Evolutionary conservation across 495 filamentous ascomycete species (phyloP).

Genomic region (Penicillium atrosanguineum): DNA sequence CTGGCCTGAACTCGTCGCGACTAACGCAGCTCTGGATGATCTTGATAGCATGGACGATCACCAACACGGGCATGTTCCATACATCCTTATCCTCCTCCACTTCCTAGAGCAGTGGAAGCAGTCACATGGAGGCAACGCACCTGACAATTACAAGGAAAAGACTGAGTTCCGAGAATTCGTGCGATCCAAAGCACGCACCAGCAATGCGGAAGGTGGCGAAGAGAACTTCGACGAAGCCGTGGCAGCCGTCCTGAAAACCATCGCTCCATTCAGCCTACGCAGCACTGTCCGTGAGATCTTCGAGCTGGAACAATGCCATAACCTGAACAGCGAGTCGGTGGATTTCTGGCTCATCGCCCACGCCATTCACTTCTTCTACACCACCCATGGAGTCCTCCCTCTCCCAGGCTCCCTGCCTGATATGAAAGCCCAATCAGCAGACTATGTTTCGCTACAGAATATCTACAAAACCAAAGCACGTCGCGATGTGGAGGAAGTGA

Average conservation of each 20-base stretch:
- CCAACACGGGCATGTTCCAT: constrained; percentile 92
- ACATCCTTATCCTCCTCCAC: constrained; percentile 77
- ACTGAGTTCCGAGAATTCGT: constrained; percentile 73
- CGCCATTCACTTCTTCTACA: constrained; percentile 74
- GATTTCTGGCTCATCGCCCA: constrained; percentile 90
- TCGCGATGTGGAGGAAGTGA: constrained; percentile 74
- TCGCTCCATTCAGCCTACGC: constrained; percentile 64
- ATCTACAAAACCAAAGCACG: constrained; percentile 91
- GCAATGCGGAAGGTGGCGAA: constrained; percentile 83
- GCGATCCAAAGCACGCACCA: constrained; percentile 59
- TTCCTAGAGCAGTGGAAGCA: constrained; percentile 84
- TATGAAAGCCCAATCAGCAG: constrained; percentile 94
- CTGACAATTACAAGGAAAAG: constrained; percentile 81
- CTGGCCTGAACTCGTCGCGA: constrained; percentile 77
- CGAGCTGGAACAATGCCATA: constrained; percentile 57
- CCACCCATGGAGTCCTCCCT: constrained; percentile 67
- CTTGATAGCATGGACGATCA: constrained; percentile 73
- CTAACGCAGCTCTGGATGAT: constrained; percentile 56
- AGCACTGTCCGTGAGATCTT: constrained; percentile 75
- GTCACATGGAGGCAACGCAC: constrained; percentile 64
- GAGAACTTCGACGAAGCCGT: constrained; percentile 97
- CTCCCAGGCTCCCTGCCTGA: constrained; percentile 87
- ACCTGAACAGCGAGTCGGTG: constrained; percentile 38
- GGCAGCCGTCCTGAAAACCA: constrained; percentile 79
- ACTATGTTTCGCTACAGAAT: constrained; percentile 89